Evolutionary conservation across 2,329 filamentous ascomycete species (phyloP).

Genomic region (Cordyceps javanica): DNA sequence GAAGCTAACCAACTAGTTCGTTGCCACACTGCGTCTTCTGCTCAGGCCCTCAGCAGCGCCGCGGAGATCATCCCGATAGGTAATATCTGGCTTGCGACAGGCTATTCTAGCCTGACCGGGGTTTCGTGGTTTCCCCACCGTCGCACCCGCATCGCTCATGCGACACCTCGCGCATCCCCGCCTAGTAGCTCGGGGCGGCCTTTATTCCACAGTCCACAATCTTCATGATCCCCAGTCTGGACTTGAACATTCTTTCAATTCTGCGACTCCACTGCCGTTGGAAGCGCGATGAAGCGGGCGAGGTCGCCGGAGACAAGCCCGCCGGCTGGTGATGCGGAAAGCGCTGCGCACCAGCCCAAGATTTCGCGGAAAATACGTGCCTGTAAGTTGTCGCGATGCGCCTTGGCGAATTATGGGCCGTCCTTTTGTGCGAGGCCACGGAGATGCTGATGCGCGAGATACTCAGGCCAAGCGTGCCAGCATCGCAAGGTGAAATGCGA

Average conservation of each 20-base stretch:
- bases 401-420: background rate
- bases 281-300: slow-evolving; percentile 18
- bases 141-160: slow-evolving; percentile 2
- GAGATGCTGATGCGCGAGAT: background rate
- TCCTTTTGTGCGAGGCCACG: background rate
- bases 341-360: slow-evolving; percentile 20
- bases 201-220: slow-evolving; percentile 7
- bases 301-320: slow-evolving; percentile 17
- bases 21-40: background rate
- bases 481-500: slow-evolving; percentile 51
- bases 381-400: slow-evolving; percentile 20
- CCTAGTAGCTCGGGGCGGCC: background rate
- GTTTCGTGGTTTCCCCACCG: background rate
- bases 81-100: background rate
- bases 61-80: slow-evolving; percentile 10
- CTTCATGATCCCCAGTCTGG: slow-evolving; percentile 27
- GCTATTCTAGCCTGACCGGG: background rate
- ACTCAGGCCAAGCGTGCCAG: slow-evolving; percentile 38
- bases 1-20: background rate
- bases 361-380: slow-evolving; percentile 28
- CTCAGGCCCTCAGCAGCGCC: background rate
- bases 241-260: slow-evolving; percentile 10
- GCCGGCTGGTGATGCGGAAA: slow-evolving; percentile 3
- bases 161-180: background rate
- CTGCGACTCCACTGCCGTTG: slow-evolving; percentile 11